Conservation (phyloP, 768 basidiomycete genomes). For the Suillus subalutaceus region DNA sequence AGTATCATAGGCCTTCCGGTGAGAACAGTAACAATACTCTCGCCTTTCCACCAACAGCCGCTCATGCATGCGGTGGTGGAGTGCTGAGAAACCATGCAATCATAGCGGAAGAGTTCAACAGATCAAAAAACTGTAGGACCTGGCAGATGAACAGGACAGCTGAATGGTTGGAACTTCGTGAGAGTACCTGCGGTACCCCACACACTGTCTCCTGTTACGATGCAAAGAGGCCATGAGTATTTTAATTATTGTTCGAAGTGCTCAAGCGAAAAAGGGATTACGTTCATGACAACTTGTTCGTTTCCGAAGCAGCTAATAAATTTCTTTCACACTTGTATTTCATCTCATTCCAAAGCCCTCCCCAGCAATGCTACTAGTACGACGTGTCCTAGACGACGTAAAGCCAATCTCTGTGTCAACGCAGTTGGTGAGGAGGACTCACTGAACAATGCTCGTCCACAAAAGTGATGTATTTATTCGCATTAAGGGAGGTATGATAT, state of each 20-base stretch:
- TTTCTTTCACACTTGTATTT: neutral
- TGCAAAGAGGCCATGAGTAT: neutral
- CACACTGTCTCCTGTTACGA: neutral
- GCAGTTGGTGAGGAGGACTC: neutral
- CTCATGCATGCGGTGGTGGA: neutral
- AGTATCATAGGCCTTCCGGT: neutral
- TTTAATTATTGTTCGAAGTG: neutral
- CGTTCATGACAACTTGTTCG: neutral
- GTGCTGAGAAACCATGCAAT: neutral
- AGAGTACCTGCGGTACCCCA: neutral
- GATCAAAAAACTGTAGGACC: neutral
- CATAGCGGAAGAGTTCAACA: neutral
- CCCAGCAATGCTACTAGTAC: neutral
- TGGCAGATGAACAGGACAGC: neutral
- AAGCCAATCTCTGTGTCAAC: neutral
- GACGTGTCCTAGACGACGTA: neutral
- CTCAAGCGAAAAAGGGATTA: neutral
- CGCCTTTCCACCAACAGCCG: neutral
- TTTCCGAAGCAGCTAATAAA: neutral
- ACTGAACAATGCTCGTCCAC: neutral
- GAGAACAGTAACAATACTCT: neutral
- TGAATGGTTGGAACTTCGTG: neutral
- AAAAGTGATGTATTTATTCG: neutral
- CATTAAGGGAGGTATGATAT: neutral
- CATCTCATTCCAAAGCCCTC: neutral